Base-by-base conservation (phyloP, 768 basidiomycete genomes). In the Dacryopinax spathularia region DNA sequence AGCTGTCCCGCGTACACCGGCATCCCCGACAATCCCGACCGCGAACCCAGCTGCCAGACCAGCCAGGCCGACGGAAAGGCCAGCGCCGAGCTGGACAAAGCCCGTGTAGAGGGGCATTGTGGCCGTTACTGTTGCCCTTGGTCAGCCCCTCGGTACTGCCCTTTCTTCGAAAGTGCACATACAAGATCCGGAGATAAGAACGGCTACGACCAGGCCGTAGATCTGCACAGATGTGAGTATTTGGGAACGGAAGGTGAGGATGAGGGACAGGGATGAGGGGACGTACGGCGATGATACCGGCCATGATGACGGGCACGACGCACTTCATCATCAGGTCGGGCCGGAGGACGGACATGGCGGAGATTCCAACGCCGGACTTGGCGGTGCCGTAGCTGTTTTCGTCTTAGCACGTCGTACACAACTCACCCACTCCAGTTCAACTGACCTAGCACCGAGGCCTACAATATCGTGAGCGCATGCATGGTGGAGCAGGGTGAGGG, bases 291-390 rank as follows among this genome's bases (percentile, higher is more conserved):
- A 78, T 78, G 70, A 77, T 78, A 78, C 78, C 77, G 66, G 77
- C 77, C 77, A 78, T 77, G 68, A 78, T 74, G 70, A 77, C 76
- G 65, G 76, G 76, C 25, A 78, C 71, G 66, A 76, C 74, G 72
- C 77, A 78, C 73, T 77, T 77, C 75, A 78, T 78, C 76, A 79
- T 77, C 63, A 74, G 71, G 69, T 79, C 78, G 25, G 78, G 78
- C 61, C 78, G 70, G 36, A 79, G 73, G 67, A 79, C 76, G 64
- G 77, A 77, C 78, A 79, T 79, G 39, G 78, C 78, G 33, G 71
- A 69, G 68, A 74, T 73, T 59, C 73, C 69, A 43, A 70, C 78
- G 65, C 78, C 78, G 2, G 78, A 78, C 70, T 79, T 79, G 69
- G 78, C 75, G 33, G 78, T 79, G 44, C 78, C 78, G 71, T 79